Conservation (phyloP, 176 grass and related monocot species). For the Avena sativa region DNA sequence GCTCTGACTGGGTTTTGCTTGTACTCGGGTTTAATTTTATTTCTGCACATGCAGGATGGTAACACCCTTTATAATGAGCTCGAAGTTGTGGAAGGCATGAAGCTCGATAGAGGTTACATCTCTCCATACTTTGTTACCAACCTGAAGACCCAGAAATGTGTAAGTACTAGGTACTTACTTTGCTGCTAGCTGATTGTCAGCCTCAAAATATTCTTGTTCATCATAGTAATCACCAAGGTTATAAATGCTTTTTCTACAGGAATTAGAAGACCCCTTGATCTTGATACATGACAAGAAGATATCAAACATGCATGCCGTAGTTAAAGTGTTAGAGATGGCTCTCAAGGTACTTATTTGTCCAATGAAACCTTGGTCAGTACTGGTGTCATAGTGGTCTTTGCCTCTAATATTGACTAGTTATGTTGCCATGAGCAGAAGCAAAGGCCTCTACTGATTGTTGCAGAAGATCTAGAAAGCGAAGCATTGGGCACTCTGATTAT, state of each 20-base stretch:
- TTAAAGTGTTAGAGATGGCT: slow-evolving; percentile 86
- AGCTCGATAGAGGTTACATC: slow-evolving; percentile 96
- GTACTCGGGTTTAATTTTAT: slow-evolving; percentile 12
- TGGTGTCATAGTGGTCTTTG: background rate
- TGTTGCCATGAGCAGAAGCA: slow-evolving; percentile 66
- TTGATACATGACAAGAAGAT: slow-evolving; percentile 99
- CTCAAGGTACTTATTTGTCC: slow-evolving; percentile 61
- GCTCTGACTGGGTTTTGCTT: background rate
- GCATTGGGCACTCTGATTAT: slow-evolving; percentile 89
- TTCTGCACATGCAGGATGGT: slow-evolving; percentile 66
- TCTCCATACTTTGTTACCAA: slow-evolving; percentile 98
- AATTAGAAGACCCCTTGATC: slow-evolving; percentile 90
- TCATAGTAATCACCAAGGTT: background rate
- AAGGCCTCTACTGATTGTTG: slow-evolving; percentile 90
- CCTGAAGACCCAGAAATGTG: slow-evolving; percentile 95
- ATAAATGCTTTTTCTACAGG: slow-evolving; percentile 45
- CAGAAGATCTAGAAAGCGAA: slow-evolving; percentile 98
- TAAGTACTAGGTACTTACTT: slow-evolving; percentile 49
- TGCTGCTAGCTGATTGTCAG: background rate
- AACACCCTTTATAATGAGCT: slow-evolving; percentile 94
- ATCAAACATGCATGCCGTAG: slow-evolving; percentile 71
- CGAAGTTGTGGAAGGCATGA: slow-evolving; percentile 99
- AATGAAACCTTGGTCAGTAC: background rate
- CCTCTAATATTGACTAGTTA: slow-evolving; percentile 5
- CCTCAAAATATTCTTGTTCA: background rate